phyloP scores from a whole-genome alignment of 1,139 yeast species.

The Sugiyamaella sp. region DNA sequence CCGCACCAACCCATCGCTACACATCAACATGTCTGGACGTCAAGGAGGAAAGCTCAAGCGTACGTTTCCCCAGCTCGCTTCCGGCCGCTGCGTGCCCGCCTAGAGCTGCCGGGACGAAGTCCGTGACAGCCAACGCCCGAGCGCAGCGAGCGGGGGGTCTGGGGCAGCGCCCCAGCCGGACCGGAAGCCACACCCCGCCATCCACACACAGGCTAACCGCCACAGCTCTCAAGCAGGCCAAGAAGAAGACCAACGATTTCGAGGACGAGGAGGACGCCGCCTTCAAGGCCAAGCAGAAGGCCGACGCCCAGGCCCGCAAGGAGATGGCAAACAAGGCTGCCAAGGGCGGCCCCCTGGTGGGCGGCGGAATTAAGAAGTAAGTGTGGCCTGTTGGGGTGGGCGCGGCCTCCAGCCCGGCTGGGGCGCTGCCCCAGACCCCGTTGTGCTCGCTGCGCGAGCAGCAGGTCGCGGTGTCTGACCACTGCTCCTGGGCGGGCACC shows the following conservation, averaged over 20 bases:
- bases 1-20: not conserved
- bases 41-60: slow-evolving; percentile 52
- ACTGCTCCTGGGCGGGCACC: slow-evolving; percentile 7
- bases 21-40: slow-evolving; percentile 50
- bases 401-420: slow-evolving; percentile 4
- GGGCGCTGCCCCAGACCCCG: not conserved
- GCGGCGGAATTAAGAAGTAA: slow-evolving; percentile 93
- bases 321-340: slow-evolving; percentile 86
- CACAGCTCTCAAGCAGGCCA: slow-evolving; percentile 46
- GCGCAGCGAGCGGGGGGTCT: not conserved
- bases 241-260: slow-evolving; percentile 69
- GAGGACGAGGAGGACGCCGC: slow-evolving; percentile 87
- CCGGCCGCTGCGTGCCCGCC: slow-evolving; percentile 14
- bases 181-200: slow-evolving; percentile 1
- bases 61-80: slow-evolving; percentile 35
- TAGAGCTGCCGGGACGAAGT: no score
- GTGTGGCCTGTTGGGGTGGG: no score
- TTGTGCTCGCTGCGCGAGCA: no score
- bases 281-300: slow-evolving; percentile 91
- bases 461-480: slow-evolving; percentile 10
- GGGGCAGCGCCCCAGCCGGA: slow-evolving; percentile 8
- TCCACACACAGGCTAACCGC: not conserved
- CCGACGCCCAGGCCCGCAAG: slow-evolving; percentile 90
- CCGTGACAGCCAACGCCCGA: not conserved
- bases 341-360: slow-evolving; percentile 86